Evolutionary conservation across 257 asterid species (phyloP), one percentile per base, ranked within the genome.

Genomic region (Salvia splendens): DNA sequence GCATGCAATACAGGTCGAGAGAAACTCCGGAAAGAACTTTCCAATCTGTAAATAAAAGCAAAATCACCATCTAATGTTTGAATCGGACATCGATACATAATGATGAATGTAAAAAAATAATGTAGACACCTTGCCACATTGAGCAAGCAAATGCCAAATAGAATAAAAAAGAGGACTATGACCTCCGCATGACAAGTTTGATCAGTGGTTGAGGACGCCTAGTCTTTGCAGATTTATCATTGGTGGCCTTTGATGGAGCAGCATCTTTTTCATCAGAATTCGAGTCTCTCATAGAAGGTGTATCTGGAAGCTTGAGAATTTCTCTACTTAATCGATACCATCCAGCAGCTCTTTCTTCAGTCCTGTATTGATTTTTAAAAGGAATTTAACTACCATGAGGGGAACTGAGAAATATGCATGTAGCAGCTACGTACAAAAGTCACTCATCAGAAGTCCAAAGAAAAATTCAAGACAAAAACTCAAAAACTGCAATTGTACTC

Each of bases 121-220:
- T 61, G 48, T 10, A 42, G 12, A 35, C 16, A 61, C 61, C 35
- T 67, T 52, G 6, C 46, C 58, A 32, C 30, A 14, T 53, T 57
- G 63, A 17, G 45, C 70, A 77, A 58, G 52, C 38, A 68, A 20
- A 20, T 20, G 24, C 24, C 24, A 20, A 41, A 24, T 33, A 71
- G 20, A 71, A 61, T 49, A 74, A 62, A 58, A 60, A 52, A 50
- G 56, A 78, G 61, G 73, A 66, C 46, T 15, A 67, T 56, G 46
- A 94, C 99, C 99, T 94, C 74, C 99, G 88, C 99, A 94, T 91
- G 73, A 94, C 99, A 80, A 91, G 96, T 79, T 94, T 91, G 81
- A 94, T 94, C 73, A 94, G 87, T 69, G 96, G 96, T 68, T 91
- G 97, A 42, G 96, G 96, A 8, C 99, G 95, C 82, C 85, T 85